Percentiles rank a stretch among this genome's conserved stretches.
Conservation (phyloP, 1,139 yeast genomes). For the Saccharomyces uvarum region DNA sequence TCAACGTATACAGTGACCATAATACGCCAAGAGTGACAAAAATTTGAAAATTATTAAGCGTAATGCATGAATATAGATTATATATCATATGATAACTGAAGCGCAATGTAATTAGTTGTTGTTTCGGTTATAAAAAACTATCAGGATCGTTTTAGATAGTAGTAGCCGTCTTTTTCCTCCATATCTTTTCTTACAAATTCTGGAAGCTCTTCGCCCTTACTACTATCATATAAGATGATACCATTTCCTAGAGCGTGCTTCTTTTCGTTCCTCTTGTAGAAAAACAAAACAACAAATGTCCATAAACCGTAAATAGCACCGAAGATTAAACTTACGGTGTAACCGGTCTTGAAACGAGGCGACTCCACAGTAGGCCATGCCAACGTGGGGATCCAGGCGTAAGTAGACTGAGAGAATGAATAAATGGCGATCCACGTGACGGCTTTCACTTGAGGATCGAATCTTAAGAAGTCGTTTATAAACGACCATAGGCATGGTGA, state of each 20-base stretch:
- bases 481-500: constrained; percentile 35
- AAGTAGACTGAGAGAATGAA: constrained; percentile 33
- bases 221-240: constrained; percentile 34
- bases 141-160: constrained; percentile 15
- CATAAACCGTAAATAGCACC: constrained; percentile 47
- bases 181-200: constrained; percentile 25
- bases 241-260: constrained; percentile 48
- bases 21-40: neutral
- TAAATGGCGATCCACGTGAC: constrained; percentile 34
- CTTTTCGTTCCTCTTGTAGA: constrained; percentile 54
- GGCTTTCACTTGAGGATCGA: constrained; percentile 35
- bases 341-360: constrained; percentile 48
- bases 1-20: neutral
- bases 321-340: constrained; percentile 44
- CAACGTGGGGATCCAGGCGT: constrained; percentile 35
- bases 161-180: constrained; percentile 27
- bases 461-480: constrained; percentile 34
- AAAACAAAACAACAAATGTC: constrained; percentile 49
- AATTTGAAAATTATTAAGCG: neutral
- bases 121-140: neutral
- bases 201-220: constrained; percentile 28
- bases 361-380: constrained; percentile 53
- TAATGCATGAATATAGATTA: neutral
- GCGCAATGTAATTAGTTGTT: neutral
- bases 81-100: neutral